Conservation (phyloP, 345 rosid genomes). For the Rhodamnia rubescens region DNA sequence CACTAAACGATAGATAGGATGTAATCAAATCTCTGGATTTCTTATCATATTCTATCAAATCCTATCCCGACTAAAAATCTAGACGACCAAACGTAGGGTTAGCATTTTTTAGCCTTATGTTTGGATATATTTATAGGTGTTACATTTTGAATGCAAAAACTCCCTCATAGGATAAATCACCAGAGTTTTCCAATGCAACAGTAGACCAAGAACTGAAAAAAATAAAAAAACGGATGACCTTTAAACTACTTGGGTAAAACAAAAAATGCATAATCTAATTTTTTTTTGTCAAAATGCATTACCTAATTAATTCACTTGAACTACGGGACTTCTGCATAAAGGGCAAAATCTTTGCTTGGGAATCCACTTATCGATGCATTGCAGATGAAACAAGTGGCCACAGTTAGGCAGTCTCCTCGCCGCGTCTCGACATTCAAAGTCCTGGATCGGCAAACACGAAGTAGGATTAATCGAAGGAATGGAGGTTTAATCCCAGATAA, state of each 20-base stretch:
- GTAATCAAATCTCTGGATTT: no score
- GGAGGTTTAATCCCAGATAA: not conserved
- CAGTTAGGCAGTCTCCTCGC: constrained; percentile 16
- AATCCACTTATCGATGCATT: constrained; percentile 19
- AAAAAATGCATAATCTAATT: no score
- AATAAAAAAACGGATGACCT: no score
- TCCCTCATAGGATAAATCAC: not conserved
- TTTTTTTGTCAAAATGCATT: not conserved
- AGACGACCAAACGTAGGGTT: no score
- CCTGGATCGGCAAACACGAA: constrained; percentile 4
- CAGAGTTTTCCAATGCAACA: not conserved
- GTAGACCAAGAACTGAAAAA: not conserved
- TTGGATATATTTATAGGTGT: not conserved
- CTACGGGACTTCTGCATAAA: constrained; percentile 12
- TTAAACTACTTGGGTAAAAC: no score
- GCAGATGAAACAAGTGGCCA: constrained; percentile 16
- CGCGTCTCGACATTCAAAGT: constrained; percentile 7
- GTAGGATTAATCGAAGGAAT: not conserved
- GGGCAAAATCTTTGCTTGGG: constrained; percentile 19
- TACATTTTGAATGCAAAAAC: not conserved
- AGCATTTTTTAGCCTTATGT: not conserved
- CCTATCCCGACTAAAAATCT: no score
- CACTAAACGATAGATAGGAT: no score
- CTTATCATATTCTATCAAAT: no score
- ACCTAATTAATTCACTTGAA: not conserved